These are phyloP conservation scores for Triticum dicoccoides DNA, from an alignment of 176 grass and related monocot genomes.

Conservation along the genomic window DNA sequence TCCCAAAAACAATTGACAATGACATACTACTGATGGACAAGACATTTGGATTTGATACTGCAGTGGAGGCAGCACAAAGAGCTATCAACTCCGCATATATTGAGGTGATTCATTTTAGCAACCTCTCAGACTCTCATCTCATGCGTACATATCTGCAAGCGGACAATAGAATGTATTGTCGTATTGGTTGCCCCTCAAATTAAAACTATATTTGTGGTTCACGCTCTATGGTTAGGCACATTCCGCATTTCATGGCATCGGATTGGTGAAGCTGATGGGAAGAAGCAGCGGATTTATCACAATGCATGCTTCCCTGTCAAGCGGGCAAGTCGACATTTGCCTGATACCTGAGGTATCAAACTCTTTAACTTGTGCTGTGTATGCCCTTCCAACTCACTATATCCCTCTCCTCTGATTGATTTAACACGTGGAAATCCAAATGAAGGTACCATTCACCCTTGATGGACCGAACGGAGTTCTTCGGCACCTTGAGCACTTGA, in stretches of 20 bases:
- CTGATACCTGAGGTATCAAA: conserved; percentile 86
- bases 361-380: conserved; percentile 26
- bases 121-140: neutral
- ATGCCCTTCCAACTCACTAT: conserved; percentile 10
- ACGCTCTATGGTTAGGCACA: conserved; percentile 55
- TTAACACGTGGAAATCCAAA: conserved; percentile 17
- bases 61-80: conserved; percentile 94
- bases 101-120: conserved; percentile 60
- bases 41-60: conserved; percentile 98
- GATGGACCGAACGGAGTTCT: conserved; percentile 78
- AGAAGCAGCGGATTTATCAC: conserved; percentile 96
- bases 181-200: neutral
- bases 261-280: conserved; percentile 95
- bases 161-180: conserved; percentile 2
- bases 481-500: conserved; percentile 76
- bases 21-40: conserved; percentile 98
- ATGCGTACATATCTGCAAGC: neutral
- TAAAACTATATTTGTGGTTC: neutral
- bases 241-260: conserved; percentile 93
- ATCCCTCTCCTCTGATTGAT: neutral
- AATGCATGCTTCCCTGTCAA: conserved; percentile 97
- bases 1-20: conserved; percentile 98
- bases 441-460: conserved; percentile 85
- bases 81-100: conserved; percentile 99
- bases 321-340: conserved; percentile 94